phyloP scores from a whole-genome alignment of 2,329 filamentous ascomycete genomes.

The Sporothrix variecibatus region DNA sequence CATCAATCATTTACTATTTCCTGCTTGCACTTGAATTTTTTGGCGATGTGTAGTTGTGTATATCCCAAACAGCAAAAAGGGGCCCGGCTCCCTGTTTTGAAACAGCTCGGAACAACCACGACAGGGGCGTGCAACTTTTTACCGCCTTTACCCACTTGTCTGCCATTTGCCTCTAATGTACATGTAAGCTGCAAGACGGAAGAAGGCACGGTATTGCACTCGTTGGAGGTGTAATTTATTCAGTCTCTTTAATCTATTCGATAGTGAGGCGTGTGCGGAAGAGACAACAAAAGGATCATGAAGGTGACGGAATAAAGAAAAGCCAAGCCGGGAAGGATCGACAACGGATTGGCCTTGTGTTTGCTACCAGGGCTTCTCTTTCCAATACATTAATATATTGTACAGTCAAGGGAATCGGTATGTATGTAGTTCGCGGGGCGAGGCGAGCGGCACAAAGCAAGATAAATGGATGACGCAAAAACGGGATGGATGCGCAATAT shows the following conservation, averaged over 20 bases:
- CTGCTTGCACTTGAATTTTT: neutral
- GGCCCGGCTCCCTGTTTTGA: constrained; percentile 4
- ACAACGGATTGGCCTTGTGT: constrained; percentile 9
- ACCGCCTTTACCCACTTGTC: constrained; percentile 4
- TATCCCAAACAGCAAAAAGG: neutral
- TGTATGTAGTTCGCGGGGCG: neutral
- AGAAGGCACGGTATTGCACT: constrained; percentile 1
- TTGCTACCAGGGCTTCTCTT: neutral
- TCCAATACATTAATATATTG: neutral
- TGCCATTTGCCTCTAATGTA: neutral
- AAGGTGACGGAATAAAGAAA: neutral
- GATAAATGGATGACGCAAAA: constrained; percentile 3
- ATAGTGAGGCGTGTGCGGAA: constrained; percentile 14
- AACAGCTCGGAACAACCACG: neutral
- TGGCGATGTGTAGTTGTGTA: neutral
- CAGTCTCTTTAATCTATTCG: neutral
- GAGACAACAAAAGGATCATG: neutral
- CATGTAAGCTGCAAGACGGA: neutral
- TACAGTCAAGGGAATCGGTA: neutral
- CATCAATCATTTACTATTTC: neutral
- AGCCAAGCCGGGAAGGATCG: constrained; percentile 14
- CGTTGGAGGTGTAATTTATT: neutral
- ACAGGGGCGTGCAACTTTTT: constrained; percentile 10
- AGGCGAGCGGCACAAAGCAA: neutral
- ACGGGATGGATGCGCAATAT: neutral